A percentile compares a stretch with the other conserved stretches of the same genome.
phyloP scores from a whole-genome alignment of 2,329 filamentous ascomycete genomes.

The Fusarium torreyae region DNA sequence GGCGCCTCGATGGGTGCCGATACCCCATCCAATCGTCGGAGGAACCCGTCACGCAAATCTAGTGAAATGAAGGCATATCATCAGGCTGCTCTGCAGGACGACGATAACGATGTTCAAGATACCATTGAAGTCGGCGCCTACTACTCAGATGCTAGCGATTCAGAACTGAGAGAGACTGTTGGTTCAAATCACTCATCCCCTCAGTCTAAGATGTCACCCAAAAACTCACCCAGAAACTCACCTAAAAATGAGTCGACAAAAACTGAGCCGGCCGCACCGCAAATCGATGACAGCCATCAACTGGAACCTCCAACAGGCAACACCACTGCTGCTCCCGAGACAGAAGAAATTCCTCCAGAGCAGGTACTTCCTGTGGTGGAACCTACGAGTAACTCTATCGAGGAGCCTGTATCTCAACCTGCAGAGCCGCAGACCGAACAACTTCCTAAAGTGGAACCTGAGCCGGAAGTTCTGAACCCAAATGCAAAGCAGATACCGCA shows the following conservation, averaged over 20 bases:
- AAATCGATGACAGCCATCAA: constrained; percentile 6
- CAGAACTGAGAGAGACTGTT: constrained; percentile 47
- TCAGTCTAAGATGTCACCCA: constrained; percentile 42
- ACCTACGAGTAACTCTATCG: constrained; percentile 33
- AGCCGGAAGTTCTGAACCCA: constrained; percentile 19
- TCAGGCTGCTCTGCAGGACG: constrained; percentile 51
- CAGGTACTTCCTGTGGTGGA: constrained; percentile 29
- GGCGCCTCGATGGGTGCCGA: constrained; percentile 56
- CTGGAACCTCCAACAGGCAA: constrained; percentile 14
- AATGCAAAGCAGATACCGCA: constrained; percentile 25
- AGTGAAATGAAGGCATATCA: constrained; percentile 53
- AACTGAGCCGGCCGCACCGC: constrained; percentile 34
- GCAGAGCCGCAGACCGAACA: constrained; percentile 37
- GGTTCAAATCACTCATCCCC: constrained; percentile 52
- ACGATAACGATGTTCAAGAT: constrained; percentile 68
- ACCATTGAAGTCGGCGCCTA: constrained; percentile 70
- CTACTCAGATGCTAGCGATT: constrained; percentile 54
- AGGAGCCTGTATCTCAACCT: constrained; percentile 35
- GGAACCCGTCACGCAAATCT: constrained; percentile 59
- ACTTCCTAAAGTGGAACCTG: constrained; percentile 43
- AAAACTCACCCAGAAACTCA: constrained; percentile 33
- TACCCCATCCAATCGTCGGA: constrained; percentile 56
- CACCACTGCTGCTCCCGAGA: constrained; percentile 14
- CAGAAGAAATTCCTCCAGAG: constrained; percentile 17
- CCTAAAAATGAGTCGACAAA: constrained; percentile 29